Evolutionary conservation across 768 basidiomycete species (phyloP), one percentile per base, ranked within the genome.

Genomic region (Macrocybe gigantea): DNA sequence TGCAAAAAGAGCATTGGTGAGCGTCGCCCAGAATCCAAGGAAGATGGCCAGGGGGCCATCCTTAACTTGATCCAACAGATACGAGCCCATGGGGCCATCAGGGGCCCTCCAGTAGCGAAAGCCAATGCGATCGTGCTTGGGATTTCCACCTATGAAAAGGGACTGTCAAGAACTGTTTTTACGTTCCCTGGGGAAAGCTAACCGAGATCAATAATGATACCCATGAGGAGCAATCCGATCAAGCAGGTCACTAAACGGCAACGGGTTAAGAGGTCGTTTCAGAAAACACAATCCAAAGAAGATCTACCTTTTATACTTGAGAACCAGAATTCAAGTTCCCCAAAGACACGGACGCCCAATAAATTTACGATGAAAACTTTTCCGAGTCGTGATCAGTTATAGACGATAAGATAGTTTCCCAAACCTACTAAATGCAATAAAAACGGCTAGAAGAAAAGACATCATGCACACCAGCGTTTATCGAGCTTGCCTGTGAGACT

Each of bases 271-370:
- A 37, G n/a, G 9, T 11, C 41, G 32, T 30, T 7, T 10, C 13
- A 32, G 33, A 31, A 6, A 37, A 43, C 33, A 32, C 6, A 44
- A 11, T 29, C 38, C 22, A 14, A 71, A 61, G 10, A 68, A 63
- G 22, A 71, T 60, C 10, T 50, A 59, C 88, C 73, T 62, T 89
- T 88, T 61, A 89, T 72, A 47, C 78, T 76, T 48, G 80, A 83
- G 56, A 78, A 76, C 82, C 82, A 85, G 63, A 85, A 85, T 57
- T 85, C 82, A n/a, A 85, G 65, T 58, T 87, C 83, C 44, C 83
- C 82, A 49, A 85, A 86, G 5, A 83, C 72, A 1, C 78, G 75
- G 14, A 86, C 75, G 38, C 82, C 82, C 37, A 84, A 68, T 10
- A 83, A 59, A 60, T 85, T 85, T 52, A 83, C 57, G 13, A 68